These are phyloP conservation scores for Ogataea corticis DNA, from an alignment of 805 yeast genomes.

Conservation along the genomic window DNA sequence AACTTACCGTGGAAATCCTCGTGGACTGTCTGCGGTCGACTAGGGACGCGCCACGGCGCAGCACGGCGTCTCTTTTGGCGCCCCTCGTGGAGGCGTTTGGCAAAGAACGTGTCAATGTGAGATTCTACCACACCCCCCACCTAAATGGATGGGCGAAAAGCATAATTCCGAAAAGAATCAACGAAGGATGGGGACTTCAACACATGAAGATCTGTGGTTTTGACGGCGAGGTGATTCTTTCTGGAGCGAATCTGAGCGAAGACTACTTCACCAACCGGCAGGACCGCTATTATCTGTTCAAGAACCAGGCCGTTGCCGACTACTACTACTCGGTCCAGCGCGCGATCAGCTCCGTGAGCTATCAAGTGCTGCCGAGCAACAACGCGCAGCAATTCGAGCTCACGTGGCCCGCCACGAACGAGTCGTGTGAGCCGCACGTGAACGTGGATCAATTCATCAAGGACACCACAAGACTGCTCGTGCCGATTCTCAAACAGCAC, in stretches of 20 bases:
- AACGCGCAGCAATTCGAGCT: slow-evolving; percentile 48
- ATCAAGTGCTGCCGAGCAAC: slow-evolving; percentile 54
- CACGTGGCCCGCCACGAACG: slow-evolving; percentile 73
- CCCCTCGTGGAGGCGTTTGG: slow-evolving; percentile 65
- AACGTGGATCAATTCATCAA: slow-evolving; percentile 51
- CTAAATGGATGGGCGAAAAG: slow-evolving; percentile 64
- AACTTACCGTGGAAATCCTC: slow-evolving; percentile 68
- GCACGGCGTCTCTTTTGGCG: slow-evolving; percentile 75
- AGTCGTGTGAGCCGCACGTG: slow-evolving; percentile 64
- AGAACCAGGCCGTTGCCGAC: slow-evolving; percentile 55
- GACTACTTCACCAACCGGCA: slow-evolving; percentile 96
- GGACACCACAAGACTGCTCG: slow-evolving; percentile 56
- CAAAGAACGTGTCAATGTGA: slow-evolving; percentile 65
- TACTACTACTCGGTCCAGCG: slow-evolving; percentile 74
- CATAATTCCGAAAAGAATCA: slow-evolving; percentile 76
- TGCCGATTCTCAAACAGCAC: slow-evolving; percentile 55
- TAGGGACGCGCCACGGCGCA: slow-evolving; percentile 79
- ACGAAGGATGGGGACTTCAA: slow-evolving; percentile 91
- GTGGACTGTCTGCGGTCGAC: slow-evolving; percentile 92
- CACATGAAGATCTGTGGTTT: slow-evolving; percentile 97
- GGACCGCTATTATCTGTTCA: slow-evolving; percentile 83
- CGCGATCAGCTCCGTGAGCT: slow-evolving; percentile 70
- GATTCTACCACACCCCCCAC: slow-evolving; percentile 90
- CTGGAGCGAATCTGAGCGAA: slow-evolving; percentile 88
- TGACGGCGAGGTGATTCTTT: slow-evolving; percentile 82